Evolutionary conservation across 352 stramenopile genomes (phyloP).

Genomic region (Phytophthora pistaciae): DNA sequence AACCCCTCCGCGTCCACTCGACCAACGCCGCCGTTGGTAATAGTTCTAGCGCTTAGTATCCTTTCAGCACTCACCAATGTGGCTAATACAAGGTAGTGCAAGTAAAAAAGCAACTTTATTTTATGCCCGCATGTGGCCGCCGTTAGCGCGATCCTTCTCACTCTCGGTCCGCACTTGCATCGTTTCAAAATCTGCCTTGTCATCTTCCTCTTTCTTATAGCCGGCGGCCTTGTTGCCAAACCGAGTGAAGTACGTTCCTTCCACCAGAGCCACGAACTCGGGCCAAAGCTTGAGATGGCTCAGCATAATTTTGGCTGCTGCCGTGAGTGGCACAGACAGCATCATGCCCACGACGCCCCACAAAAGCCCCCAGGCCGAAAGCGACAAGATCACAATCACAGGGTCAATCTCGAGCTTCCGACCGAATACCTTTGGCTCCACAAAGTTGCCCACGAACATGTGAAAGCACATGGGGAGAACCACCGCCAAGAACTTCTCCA

Average conservation of each 20-base stretch:
- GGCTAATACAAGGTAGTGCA: conserved; percentile 23
- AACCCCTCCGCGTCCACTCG: conserved; percentile 33
- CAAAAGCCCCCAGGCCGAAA: conserved; percentile 88
- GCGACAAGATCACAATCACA: conserved; percentile 87
- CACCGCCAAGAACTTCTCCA: conserved; percentile 91
- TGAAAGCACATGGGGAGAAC: conserved; percentile 89
- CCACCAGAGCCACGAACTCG: conserved; percentile 88
- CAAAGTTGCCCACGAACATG: conserved; percentile 92
- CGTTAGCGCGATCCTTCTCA: conserved; percentile 62
- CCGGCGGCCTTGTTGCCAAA: conserved; percentile 67
- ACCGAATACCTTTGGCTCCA: conserved; percentile 90
- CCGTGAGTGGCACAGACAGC: conserved; percentile 88
- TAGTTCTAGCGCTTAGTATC: conserved; percentile 21
- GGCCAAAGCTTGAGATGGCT: conserved; percentile 88
- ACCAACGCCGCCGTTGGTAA: conserved; percentile 3
- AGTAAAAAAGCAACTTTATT: conserved; percentile 14
- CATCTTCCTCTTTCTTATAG: conserved; percentile 85
- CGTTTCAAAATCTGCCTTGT: conserved; percentile 78
- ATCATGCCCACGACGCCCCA: conserved; percentile 92
- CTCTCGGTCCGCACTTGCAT: conserved; percentile 84
- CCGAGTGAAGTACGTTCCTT: conserved; percentile 87
- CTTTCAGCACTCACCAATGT: conserved; percentile 7
- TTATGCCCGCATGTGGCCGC: conserved; percentile 49
- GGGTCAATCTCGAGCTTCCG: conserved; percentile 88
- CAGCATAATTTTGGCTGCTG: conserved; percentile 89